A percentile compares a stretch with the other conserved stretches of the same genome.
Conservation (phyloP, 306 rosid species). For the Myrica gale region DNA sequence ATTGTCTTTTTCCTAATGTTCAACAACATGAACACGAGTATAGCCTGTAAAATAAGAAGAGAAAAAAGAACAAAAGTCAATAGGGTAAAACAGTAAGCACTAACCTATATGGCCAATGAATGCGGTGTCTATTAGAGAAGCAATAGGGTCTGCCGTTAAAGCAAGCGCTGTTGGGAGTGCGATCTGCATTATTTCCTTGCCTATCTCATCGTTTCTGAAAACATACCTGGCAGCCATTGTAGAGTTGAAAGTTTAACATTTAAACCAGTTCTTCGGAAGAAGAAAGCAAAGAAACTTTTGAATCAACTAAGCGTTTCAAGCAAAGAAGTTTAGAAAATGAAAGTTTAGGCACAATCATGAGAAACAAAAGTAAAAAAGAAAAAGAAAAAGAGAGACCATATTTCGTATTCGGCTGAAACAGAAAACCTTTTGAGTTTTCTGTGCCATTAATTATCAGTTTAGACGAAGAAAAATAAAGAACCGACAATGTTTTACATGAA, state of each 20-base stretch:
- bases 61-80: not conserved
- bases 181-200: constrained; percentile 68
- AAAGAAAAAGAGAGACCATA: not conserved
- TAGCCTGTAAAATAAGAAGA: too few relatives aligned
- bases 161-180: constrained; percentile 93
- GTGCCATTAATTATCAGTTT: not conserved
- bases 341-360: not conserved
- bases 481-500: not conserved
- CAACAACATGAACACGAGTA: not conserved
- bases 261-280: not conserved
- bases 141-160: constrained; percentile 87
- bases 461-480: not conserved
- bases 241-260: constrained; percentile 4
- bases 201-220: constrained; percentile 53
- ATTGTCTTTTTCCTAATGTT: not conserved
- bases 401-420: not conserved
- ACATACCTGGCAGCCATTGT: constrained; percentile 25
- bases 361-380: not conserved
- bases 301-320: not conserved
- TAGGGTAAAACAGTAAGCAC: constrained; percentile 2
- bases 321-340: not conserved
- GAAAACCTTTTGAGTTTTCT: not conserved
- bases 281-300: not conserved
- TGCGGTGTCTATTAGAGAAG: constrained; percentile 88
- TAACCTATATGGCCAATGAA: constrained; percentile 88